Evolutionary conservation across 2,329 filamentous ascomycete genomes (phyloP).

Genomic region (Cladosporium sp.): DNA sequence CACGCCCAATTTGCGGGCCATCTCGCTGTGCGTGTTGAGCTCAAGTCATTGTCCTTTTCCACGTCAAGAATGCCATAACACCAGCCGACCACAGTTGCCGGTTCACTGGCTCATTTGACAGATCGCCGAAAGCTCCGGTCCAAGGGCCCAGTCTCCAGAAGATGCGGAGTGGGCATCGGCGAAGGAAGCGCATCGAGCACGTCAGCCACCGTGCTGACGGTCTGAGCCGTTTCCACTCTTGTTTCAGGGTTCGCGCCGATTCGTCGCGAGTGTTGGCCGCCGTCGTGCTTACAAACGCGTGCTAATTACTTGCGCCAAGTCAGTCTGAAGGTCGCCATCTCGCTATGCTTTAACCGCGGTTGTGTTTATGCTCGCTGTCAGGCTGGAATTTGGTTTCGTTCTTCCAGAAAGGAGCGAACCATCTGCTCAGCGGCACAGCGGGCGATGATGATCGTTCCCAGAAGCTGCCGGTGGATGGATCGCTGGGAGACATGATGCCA

Average conservation of each 20-base stretch:
- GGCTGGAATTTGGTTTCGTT: no score
- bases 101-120: background rate
- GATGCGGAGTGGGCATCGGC: conserved; percentile 5
- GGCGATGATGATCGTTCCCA: no score
- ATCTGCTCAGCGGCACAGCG: no score
- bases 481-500: no score
- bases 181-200: conserved; percentile 7
- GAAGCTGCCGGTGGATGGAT: no score
- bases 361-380: no score
- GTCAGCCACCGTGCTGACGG: conserved; percentile 1
- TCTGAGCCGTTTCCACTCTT: background rate
- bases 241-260: conserved; percentile 8
- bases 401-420: no score
- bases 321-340: no score
- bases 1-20: no score
- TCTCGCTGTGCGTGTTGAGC: background rate
- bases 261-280: background rate
- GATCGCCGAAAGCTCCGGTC: conserved; percentile 11
- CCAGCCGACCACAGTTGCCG: conserved; percentile 10
- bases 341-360: no score
- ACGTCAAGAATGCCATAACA: background rate
- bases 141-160: conserved; percentile 11
- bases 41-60: background rate
- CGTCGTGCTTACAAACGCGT: conserved; percentile 2
- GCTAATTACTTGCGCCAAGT: conserved; percentile 4